These are phyloP conservation scores for Exophiala sp. DNA, from an alignment of 2,329 filamentous ascomycete genomes.

Conservation along the genomic window DNA sequence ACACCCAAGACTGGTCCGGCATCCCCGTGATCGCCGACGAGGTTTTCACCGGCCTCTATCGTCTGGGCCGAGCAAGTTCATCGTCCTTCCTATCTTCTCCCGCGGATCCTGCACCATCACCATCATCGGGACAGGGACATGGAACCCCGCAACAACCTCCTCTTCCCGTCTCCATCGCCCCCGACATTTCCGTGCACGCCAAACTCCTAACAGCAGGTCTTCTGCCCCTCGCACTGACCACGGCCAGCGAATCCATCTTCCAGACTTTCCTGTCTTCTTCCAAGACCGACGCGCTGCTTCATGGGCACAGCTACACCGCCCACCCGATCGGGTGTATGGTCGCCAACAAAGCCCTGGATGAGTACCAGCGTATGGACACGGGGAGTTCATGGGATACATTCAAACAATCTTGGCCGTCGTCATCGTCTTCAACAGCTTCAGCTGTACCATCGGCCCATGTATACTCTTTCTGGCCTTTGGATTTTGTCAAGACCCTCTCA, in stretches of 20 bases:
- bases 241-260: conserved; percentile 69
- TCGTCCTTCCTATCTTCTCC: conserved; percentile 56
- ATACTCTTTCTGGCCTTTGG: conserved; percentile 67
- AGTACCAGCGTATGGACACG: conserved; percentile 55
- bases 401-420: conserved; percentile 44
- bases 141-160: not conserved
- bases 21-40: conserved; percentile 79
- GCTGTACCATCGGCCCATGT: conserved; percentile 25
- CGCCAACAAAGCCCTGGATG: conserved; percentile 59
- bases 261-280: conserved; percentile 62
- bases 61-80: conserved; percentile 66
- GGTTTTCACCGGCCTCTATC: conserved; percentile 80
- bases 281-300: conserved; percentile 72
- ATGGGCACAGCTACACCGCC: conserved; percentile 82
- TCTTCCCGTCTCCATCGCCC: conserved; percentile 43
- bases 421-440: not conserved
- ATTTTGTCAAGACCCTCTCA: conserved; percentile 57
- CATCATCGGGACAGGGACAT: no score
- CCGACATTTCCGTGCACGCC: conserved; percentile 74
- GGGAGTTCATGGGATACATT: conserved; percentile 53
- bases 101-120: not conserved
- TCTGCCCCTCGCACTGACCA: conserved; percentile 68
- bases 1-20: conserved; percentile 55
- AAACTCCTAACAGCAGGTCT: conserved; percentile 78
- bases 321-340: conserved; percentile 77